Evolutionary conservation across 2,329 filamentous ascomycete genomes (phyloP).

Genomic region (Xylariaceae sp.): DNA sequence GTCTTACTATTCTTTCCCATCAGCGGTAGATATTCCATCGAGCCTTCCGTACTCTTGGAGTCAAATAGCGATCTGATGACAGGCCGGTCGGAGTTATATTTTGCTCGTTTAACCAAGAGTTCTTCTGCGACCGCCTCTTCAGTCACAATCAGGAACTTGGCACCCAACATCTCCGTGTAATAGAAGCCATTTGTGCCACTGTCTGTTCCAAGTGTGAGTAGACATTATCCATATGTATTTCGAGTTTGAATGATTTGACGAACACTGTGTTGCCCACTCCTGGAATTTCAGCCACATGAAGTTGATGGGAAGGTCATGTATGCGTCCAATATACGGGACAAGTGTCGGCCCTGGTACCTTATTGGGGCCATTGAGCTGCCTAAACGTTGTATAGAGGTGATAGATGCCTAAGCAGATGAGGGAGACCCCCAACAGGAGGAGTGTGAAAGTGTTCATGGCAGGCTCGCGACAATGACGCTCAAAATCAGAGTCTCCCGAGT

Average conservation of each 20-base stretch:
- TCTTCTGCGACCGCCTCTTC: conserved; percentile 52
- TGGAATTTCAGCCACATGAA: conserved; percentile 53
- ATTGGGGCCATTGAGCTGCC: conserved; percentile 29
- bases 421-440: conserved; percentile 17
- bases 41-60: conserved; percentile 50
- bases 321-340: conserved; percentile 33
- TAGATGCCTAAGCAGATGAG: conserved; percentile 20
- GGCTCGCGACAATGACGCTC: too few relatives aligned
- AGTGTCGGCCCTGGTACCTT: conserved; percentile 31
- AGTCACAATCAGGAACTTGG: conserved; percentile 40
- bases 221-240: neutral
- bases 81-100: conserved; percentile 47
- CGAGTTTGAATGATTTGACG: neutral
- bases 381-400: conserved; percentile 27
- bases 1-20: conserved; percentile 53
- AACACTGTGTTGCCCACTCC: conserved; percentile 32
- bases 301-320: conserved; percentile 45
- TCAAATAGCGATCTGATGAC: conserved; percentile 48
- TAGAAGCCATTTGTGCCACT: conserved; percentile 31
- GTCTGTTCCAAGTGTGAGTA: conserved; percentile 11
- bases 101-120: conserved; percentile 48
- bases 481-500: too few relatives aligned
- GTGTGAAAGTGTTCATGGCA: conserved; percentile 27
- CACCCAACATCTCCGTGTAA: conserved; percentile 32
- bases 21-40: conserved; percentile 52